Percentiles rank a stretch among this genome's conserved stretches.
Conservation (phyloP, 2,329 filamentous ascomycete species). For the Xylariaceae sp. region DNA sequence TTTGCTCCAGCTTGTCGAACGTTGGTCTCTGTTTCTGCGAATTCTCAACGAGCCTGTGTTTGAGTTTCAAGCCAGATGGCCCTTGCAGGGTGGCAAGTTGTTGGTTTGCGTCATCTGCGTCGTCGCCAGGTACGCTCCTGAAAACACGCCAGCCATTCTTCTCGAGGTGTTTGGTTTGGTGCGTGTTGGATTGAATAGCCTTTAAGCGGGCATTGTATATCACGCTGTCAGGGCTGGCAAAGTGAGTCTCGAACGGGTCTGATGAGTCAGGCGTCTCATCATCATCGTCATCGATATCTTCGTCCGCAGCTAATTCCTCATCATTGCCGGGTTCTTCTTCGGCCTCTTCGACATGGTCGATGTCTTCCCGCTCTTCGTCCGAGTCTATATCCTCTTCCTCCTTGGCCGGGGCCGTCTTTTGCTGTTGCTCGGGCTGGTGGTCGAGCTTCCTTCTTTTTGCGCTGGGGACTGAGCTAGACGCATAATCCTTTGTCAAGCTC, state of each 20-base stretch:
- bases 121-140: constrained; percentile 40
- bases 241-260: constrained; percentile 80
- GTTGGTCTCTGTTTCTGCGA: constrained; percentile 47
- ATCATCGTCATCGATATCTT: constrained; percentile 42
- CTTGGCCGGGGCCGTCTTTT: constrained; percentile 17
- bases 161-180: constrained; percentile 43
- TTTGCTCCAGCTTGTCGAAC: constrained; percentile 58
- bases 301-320: constrained; percentile 19
- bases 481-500: constrained; percentile 44
- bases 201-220: constrained; percentile 50
- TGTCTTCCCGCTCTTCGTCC: constrained; percentile 34
- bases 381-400: constrained; percentile 24
- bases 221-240: constrained; percentile 61
- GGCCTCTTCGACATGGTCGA: constrained; percentile 43
- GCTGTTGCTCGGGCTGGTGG: constrained; percentile 26
- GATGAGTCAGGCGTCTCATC: constrained; percentile 41
- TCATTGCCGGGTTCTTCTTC: constrained; percentile 41
- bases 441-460: constrained; percentile 55
- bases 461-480: constrained; percentile 39
- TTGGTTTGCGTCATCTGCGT: constrained; percentile 29
- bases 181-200: constrained; percentile 45
- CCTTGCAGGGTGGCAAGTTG: constrained; percentile 34
- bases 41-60: constrained; percentile 59
- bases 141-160: constrained; percentile 45
- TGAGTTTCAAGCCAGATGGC: constrained; percentile 54